Percentiles rank a stretch among this genome's conserved stretches.
phyloP scores from a whole-genome alignment of 768 basidiomycete genomes.

The Gyrodon lividus region DNA sequence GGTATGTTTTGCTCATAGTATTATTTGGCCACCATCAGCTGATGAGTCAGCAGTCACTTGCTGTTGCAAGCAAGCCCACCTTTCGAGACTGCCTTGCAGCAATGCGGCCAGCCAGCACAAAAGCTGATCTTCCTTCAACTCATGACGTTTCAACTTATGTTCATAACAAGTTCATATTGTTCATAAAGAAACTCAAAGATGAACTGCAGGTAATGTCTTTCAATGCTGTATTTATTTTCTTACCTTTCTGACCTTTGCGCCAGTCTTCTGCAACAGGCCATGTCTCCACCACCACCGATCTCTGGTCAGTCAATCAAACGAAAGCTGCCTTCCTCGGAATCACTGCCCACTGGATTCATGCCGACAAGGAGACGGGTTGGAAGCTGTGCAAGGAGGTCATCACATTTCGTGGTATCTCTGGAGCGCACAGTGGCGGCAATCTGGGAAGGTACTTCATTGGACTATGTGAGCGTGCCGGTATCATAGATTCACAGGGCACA shows the following conservation, averaged over 20 bases:
- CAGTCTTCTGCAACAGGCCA: too few species aligned
- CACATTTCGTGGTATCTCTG: constrained; percentile 20
- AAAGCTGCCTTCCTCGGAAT: too few species aligned
- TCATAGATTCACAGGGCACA: constrained; percentile 12
- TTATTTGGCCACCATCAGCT: too few species aligned
- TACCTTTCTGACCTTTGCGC: too few species aligned
- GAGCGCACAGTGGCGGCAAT: constrained; percentile 28
- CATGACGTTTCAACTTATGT: neutral
- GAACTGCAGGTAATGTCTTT: too few species aligned
- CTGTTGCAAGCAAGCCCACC: neutral
- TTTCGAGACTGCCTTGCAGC: neutral
- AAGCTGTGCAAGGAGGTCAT: constrained; percentile 20
- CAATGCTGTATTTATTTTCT: too few species aligned
- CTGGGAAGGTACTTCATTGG: constrained; percentile 26
- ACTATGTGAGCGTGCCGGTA: constrained; percentile 27
- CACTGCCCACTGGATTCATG: too few species aligned
- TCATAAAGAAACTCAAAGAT: too few species aligned
- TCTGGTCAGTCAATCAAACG: too few species aligned
- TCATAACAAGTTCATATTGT: neutral
- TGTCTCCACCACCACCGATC: too few species aligned
- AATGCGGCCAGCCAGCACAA: neutral
- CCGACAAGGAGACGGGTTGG: constrained; percentile 16
- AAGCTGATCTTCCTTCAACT: neutral
- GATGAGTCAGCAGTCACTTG: neutral
- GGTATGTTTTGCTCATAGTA: neutral